These are phyloP conservation scores for Tylopilus balloui DNA, from an alignment of 768 basidiomycete species.

Conservation along the genomic window DNA sequence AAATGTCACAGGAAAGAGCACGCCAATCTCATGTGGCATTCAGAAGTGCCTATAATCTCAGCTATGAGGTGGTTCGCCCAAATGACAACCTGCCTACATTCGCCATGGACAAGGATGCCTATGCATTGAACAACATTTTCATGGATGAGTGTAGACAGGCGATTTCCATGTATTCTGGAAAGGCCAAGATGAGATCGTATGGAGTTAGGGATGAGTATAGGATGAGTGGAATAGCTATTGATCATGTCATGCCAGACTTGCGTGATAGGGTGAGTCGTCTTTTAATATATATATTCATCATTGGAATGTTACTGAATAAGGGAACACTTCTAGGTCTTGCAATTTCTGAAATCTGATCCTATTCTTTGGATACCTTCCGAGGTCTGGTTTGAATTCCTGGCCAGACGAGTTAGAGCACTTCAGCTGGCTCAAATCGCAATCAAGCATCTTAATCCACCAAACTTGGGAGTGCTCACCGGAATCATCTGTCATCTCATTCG, in stretches of 20 bases:
- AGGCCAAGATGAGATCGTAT: constrained; percentile 4
- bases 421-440: constrained; percentile 1
- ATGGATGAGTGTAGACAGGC: background rate
- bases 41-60: background rate
- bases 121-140: background rate
- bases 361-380: constrained; percentile 1
- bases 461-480: constrained; percentile 9
- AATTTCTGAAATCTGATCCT: background rate
- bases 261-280: too few species aligned
- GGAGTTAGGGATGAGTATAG: constrained; percentile 6
- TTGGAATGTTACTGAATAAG: too few species aligned
- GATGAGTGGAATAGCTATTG: constrained; percentile 1
- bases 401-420: background rate
- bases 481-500: constrained; percentile 5
- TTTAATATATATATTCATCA: too few species aligned
- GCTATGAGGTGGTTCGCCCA: background rate
- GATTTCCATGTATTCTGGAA: background rate
- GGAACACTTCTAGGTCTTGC: background rate
- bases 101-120: background rate
- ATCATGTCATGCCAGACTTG: too few species aligned
- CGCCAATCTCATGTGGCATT: background rate
- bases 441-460: background rate
- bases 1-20: background rate
- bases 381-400: constrained; percentile 7
- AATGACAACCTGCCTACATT: constrained; percentile 1